A percentile compares a stretch with the other conserved stretches of the same genome.
These are phyloP conservation scores for Triangularia verruculosa DNA, from an alignment of 2,329 filamentous ascomycete species.

Conservation along the genomic window DNA sequence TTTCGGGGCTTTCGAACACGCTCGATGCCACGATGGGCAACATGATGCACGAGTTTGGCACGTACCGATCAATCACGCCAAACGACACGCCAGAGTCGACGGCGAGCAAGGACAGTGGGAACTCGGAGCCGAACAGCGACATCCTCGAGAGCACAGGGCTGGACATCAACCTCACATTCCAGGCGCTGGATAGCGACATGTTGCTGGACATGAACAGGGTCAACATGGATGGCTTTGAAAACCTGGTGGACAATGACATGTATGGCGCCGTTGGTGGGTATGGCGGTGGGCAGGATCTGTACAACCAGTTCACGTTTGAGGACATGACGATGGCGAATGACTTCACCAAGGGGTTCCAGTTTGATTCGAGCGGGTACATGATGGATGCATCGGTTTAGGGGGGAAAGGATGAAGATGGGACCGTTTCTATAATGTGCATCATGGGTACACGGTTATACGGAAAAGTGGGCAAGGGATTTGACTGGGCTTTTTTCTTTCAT, in stretches of 20 bases:
- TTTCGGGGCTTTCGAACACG: conserved; percentile 37
- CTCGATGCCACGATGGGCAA: conserved; percentile 44
- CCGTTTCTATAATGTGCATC: neutral
- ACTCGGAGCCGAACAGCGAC: conserved; percentile 61
- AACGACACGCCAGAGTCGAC: conserved; percentile 62
- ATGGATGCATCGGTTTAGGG: conserved; percentile 30
- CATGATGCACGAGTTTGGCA: conserved; percentile 50
- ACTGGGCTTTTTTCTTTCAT: neutral
- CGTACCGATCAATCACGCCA: conserved; percentile 55
- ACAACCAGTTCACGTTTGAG: conserved; percentile 45
- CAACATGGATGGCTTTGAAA: conserved; percentile 31
- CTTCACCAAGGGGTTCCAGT: conserved; percentile 51
- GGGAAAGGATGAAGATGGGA: neutral
- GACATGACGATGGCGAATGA: conserved; percentile 43
- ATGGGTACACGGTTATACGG: neutral
- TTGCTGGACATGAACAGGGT: conserved; percentile 43
- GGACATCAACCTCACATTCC: conserved; percentile 54
- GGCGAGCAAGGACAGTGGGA: conserved; percentile 53
- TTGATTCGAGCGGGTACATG: conserved; percentile 47
- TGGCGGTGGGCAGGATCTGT: conserved; percentile 23
- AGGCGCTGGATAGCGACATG: conserved; percentile 46
- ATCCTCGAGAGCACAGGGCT: conserved; percentile 53
- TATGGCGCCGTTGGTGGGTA: conserved; percentile 28
- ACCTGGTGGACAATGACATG: conserved; percentile 17
- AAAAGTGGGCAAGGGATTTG: neutral